Base-by-base conservation (phyloP, 1,284 basidiomycete genomes). In the Rhodotorula sp. region DNA sequence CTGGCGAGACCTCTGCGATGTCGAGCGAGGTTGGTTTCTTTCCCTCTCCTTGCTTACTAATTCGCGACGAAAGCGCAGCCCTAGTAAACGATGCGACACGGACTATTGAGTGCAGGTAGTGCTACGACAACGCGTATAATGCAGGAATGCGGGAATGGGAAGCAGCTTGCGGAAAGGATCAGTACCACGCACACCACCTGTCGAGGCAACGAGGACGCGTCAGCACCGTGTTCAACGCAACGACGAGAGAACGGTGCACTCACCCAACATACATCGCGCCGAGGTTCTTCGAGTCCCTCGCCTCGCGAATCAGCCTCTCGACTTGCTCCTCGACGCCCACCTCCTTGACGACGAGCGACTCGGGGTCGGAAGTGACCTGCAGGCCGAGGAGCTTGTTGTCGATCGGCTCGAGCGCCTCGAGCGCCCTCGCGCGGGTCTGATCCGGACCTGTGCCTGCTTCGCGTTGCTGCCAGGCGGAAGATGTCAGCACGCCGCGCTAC, bases 221-320 rank as follows among this genome's bases (percentile, higher is more conserved):
- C 29, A 66, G 44, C 15, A n/a, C 10, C 27, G 36, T n/a, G n/a
- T 0, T 15, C 11, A 6, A 24, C 2, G 2, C 10, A 29, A 10
- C 15, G 4, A n/a, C 4, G 5, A 20, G n/a, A 39, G 39, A 47
- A 32, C n/a, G 2, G 53, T 60, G 27, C 57, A 17, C 39, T 44
- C 39, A 44, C 15, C 92, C 93, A 59, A 87, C 76, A 74, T 82
- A 82, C 82, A 83, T 83, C 46, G 79, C 71, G 81, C 89, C 92
- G 80, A 98, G 80, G 77, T 94, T 92, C 15, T 78, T 79, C 4
- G 82, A 78, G 79, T 89, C 87, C 6, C 86, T 90, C 19, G 94
- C 90, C 79, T 95, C 90, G 76, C 91, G 88, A 70, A 97, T 94
- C 65, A 97, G 83, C 77, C 88, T 85, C 78, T 96, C 91, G 64